These are phyloP conservation scores for Aspergillus pseudotamarii DNA, from an alignment of 2,329 filamentous ascomycete genomes.

Conservation along the genomic window DNA sequence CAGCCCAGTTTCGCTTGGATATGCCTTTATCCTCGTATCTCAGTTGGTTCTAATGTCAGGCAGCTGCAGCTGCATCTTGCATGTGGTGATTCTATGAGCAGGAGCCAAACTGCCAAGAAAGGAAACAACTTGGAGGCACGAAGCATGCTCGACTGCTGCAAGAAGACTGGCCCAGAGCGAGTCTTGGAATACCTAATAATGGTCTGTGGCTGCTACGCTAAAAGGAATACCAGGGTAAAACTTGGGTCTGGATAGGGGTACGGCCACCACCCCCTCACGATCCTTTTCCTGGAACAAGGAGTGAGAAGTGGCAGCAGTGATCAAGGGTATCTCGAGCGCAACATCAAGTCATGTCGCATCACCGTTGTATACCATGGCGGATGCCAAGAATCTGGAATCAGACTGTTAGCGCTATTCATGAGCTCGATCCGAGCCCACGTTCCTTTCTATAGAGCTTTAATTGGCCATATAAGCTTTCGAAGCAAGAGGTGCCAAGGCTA, in stretches of 20 bases:
- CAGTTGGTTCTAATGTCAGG: neutral
- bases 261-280: neutral
- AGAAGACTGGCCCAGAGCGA: conserved; percentile 1
- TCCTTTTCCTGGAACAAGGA: neutral
- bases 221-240: neutral
- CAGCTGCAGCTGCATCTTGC: neutral
- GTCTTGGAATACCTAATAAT: neutral
- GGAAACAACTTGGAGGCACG: neutral
- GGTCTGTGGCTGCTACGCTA: neutral
- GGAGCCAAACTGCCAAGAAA: neutral
- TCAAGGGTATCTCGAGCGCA: neutral
- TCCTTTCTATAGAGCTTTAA: conserved; percentile 4
- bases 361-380: neutral
- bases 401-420: neutral
- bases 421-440: conserved; percentile 9
- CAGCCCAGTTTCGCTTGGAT: neutral
- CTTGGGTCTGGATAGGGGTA: neutral
- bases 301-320: neutral
- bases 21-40: neutral
- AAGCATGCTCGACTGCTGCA: neutral
- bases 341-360: neutral
- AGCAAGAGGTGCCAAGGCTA: neutral
- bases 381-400: conserved; percentile 4
- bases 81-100: neutral
- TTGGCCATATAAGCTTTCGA: conserved; percentile 11